Base-by-base conservation (phyloP, 1,139 yeast genomes). In the Geotrichum phurueaensis region DNA sequence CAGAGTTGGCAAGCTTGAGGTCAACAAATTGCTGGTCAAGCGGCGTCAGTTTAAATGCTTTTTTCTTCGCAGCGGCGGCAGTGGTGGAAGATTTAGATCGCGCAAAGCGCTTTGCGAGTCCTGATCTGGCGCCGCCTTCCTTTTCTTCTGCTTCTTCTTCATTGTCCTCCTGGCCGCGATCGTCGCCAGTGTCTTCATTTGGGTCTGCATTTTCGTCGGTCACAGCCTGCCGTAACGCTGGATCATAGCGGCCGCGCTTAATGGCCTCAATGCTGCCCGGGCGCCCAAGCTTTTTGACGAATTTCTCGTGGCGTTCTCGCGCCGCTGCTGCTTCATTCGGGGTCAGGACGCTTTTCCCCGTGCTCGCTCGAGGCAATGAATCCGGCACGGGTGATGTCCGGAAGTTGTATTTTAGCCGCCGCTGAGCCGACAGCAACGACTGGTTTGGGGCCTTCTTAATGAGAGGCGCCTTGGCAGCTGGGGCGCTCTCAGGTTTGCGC, bases 11-110 rank as follows among this genome's bases (percentile, higher is more conserved):
- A 3, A 73, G 68, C 67, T 90, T 90, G 57, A 94, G 75, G 3
- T 83, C 85, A 27, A 84, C 75, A 62, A 85, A 84, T 70, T 92
- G 98, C 63, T 81, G 81, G 66, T 91, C 97, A 56, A 91, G 75
- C 0, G 97, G 97, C 0, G 96, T 92, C 57, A 84, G 71, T 58
- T 76, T 77, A 20, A 54, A 51, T 13, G 47, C 52, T n/a, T 50
- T 43, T 12, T 33, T 29, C 15, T 51, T 31, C 22, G 18, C 22
- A n/a, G 49, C 29, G 27, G 39, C 25, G 29, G 27, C 15, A 18
- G 39, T 20, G 29, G 27, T 7, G 4, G 23, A 15, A 15, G 22
- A n/a, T 43, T 33, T 33, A 9, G 36, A 33, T 22, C 33, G 51
- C 20, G 33, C 51, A 49, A 49, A 49, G 29, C 51, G 51, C 27